Conservation (phyloP, 495 filamentous ascomycete genomes). For the Terfezia boudieri region DNA sequence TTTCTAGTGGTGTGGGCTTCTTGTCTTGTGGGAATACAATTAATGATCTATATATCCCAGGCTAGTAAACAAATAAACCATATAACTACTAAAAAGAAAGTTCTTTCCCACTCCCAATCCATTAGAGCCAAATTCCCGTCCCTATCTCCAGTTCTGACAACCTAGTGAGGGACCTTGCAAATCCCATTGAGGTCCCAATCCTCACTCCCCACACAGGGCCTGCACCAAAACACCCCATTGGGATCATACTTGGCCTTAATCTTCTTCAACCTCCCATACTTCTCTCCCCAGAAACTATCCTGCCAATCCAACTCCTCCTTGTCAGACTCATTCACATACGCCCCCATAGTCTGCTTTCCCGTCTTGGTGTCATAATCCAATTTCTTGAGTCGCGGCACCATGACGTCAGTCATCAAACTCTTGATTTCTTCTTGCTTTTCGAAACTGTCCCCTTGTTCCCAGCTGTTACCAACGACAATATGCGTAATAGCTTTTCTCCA, state of each 20-base stretch:
- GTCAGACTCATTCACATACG: conserved; percentile 30
- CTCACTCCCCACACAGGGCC: conserved; percentile 27
- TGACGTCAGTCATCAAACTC: conserved; percentile 18
- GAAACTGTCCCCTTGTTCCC: conserved; percentile 13
- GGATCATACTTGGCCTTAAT: conserved; percentile 30
- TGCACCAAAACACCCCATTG: conserved; percentile 24
- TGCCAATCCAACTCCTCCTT: conserved; percentile 25
- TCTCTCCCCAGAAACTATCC: conserved; percentile 28
- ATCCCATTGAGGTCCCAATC: conserved; percentile 15
- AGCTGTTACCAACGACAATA: conserved; percentile 18
- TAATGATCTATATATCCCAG: too few relatives aligned
- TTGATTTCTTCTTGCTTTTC: conserved; percentile 18
- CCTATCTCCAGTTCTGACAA: background rate
- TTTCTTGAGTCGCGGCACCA: conserved; percentile 23
- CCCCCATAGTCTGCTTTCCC: conserved; percentile 15
- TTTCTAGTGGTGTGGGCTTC: too few relatives aligned
- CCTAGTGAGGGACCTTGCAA: conserved; percentile 1
- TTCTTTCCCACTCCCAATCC: too few relatives aligned
- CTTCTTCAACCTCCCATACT: conserved; percentile 21
- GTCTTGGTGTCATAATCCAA: conserved; percentile 20
- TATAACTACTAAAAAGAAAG: too few relatives aligned
- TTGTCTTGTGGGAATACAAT: too few relatives aligned
- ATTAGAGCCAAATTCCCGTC: too few relatives aligned
- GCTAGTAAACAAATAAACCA: too few relatives aligned
- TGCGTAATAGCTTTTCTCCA: conserved; percentile 26